Evolutionary conservation across 495 filamentous ascomycete species (phyloP).

Genomic region (Aspergillus incahuasiensis): DNA sequence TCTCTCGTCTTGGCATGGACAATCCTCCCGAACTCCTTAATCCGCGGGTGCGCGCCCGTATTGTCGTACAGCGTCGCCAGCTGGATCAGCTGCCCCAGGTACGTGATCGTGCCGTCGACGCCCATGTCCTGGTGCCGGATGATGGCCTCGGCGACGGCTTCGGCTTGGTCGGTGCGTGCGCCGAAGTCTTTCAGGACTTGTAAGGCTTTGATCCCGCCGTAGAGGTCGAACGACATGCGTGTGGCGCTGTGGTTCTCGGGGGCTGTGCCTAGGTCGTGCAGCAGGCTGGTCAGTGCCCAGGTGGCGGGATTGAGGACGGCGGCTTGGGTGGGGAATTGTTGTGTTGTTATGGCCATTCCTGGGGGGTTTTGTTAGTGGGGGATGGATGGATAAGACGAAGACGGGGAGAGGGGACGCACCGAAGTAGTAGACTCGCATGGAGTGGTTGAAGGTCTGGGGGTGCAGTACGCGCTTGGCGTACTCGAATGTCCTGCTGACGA

Average conservation of each 20-base stretch:
- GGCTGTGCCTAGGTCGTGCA: slow-evolving; percentile 73
- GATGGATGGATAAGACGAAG: background rate
- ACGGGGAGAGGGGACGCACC: slow-evolving; percentile 37
- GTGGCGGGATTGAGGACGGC: slow-evolving; percentile 28
- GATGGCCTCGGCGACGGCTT: slow-evolving; percentile 63
- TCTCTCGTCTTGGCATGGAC: slow-evolving; percentile 15
- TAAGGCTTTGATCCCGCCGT: slow-evolving; percentile 41
- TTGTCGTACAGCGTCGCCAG: slow-evolving; percentile 73
- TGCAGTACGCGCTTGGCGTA: slow-evolving; percentile 22
- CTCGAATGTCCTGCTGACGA: slow-evolving; percentile 19
- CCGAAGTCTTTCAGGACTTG: slow-evolving; percentile 53
- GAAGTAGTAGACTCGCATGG: slow-evolving; percentile 70
- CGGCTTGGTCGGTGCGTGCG: slow-evolving; percentile 32
- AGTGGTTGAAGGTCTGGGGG: slow-evolving; percentile 62
- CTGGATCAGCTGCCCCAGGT: slow-evolving; percentile 65
- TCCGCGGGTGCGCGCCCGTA: slow-evolving; percentile 20
- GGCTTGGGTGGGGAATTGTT: slow-evolving; percentile 23
- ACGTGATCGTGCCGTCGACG: slow-evolving; percentile 58
- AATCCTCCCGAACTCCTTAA: slow-evolving; percentile 14
- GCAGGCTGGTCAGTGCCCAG: slow-evolving; percentile 57
- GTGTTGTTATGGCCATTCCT: slow-evolving; percentile 27
- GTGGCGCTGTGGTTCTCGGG: slow-evolving; percentile 55
- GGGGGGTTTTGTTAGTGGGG: background rate
- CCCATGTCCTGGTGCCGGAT: slow-evolving; percentile 73
- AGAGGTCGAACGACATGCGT: slow-evolving; percentile 45